Percentiles rank a stretch among this genome's conserved stretches.
Conservation (phyloP, 345 rosid genomes). For the Camelina hispida region DNA sequence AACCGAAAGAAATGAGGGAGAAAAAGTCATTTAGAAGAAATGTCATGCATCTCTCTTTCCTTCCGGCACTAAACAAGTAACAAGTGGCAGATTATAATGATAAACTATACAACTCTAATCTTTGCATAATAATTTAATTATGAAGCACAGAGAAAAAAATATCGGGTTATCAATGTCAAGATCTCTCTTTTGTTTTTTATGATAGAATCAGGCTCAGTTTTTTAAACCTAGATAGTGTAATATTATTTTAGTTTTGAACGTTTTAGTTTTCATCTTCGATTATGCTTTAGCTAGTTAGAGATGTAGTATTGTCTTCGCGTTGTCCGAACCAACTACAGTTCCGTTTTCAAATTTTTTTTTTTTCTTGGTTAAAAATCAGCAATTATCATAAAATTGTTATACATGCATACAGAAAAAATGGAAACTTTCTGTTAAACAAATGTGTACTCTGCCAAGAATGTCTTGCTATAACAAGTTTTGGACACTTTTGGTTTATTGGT, state of each 20-base stretch:
- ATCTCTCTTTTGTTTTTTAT: neutral
- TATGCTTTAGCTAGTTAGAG: neutral
- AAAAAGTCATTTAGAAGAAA: slow-evolving; percentile 2
- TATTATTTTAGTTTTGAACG: neutral
- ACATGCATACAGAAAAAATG: neutral
- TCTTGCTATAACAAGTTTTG: neutral
- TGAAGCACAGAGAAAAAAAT: slow-evolving; percentile 23
- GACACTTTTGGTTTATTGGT: neutral
- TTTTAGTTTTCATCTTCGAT: slow-evolving; percentile 3
- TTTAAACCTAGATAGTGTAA: neutral
- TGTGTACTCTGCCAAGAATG: neutral
- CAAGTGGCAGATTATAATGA: slow-evolving; percentile 32
- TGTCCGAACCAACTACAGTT: neutral
- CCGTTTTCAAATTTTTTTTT: neutral
- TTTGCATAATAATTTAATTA: neutral
- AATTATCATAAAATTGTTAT: neutral
- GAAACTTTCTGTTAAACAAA: neutral
- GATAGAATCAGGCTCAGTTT: neutral
- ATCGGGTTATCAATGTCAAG: slow-evolving; percentile 23
- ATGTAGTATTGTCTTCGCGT: neutral
- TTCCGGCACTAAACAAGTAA: slow-evolving; percentile 24
- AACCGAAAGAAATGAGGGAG: neutral
- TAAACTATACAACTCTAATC: slow-evolving; percentile 5
- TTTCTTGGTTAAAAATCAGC: neutral
- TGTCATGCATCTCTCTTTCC: slow-evolving; percentile 25